These are phyloP conservation scores for Fragilaria crotonensis DNA, from an alignment of 108 stramenopile species.

Conservation along the genomic window DNA sequence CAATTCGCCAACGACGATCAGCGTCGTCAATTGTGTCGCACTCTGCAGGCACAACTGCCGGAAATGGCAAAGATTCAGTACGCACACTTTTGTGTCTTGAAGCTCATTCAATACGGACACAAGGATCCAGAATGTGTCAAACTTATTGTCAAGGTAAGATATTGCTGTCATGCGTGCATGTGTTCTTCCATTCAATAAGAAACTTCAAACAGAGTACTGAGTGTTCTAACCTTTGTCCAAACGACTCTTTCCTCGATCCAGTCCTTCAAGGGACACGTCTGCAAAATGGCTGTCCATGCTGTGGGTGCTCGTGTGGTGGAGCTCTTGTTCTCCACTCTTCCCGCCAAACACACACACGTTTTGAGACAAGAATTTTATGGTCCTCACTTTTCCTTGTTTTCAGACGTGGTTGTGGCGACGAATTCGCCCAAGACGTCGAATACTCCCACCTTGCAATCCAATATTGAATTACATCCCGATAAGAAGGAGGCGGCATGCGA, in stretches of 20 bases:
- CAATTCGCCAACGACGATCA: slow-evolving; percentile 71
- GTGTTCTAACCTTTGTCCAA: slow-evolving; percentile 8
- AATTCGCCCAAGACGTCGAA: slow-evolving; percentile 19
- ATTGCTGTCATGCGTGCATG: neutral
- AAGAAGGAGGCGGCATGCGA: slow-evolving; percentile 43
- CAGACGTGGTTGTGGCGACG: neutral
- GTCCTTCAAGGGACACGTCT: slow-evolving; percentile 71
- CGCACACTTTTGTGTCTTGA: slow-evolving; percentile 85
- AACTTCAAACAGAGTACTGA: neutral
- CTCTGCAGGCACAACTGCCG: slow-evolving; percentile 23
- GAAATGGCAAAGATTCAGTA: slow-evolving; percentile 88
- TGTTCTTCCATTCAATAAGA: neutral
- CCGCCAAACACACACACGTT: slow-evolving; percentile 46
- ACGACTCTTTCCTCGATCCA: slow-evolving; percentile 23
- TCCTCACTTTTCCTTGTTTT: slow-evolving; percentile 75
- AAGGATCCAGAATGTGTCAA: slow-evolving; percentile 49
- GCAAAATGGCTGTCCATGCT: slow-evolving; percentile 81
- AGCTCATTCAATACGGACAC: slow-evolving; percentile 81
- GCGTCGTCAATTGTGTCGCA: slow-evolving; percentile 39
- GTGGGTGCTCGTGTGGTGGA: slow-evolving; percentile 84
- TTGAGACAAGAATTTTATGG: slow-evolving; percentile 88
- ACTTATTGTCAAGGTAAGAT: slow-evolving; percentile 68
- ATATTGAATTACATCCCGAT: slow-evolving; percentile 50
- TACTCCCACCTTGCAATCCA: slow-evolving; percentile 25
- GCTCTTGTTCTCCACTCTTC: slow-evolving; percentile 63